Conservation (phyloP, 176 grass and related monocot genomes). For the Avena sativa region DNA sequence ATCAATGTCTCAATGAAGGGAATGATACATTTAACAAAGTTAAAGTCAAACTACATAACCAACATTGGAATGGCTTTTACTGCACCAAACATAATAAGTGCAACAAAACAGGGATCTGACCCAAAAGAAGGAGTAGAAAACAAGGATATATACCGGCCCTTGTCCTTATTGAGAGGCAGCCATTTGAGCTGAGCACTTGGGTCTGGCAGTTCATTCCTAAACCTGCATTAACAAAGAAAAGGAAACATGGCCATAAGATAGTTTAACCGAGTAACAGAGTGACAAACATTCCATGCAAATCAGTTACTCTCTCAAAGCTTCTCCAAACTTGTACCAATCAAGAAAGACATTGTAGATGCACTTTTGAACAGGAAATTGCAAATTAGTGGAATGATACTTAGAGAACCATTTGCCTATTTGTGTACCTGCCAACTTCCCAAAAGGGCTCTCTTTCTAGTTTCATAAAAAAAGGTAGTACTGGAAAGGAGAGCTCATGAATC, state of each 20-base stretch:
- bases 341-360: conserved; percentile 17
- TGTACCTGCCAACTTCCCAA: not conserved
- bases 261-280: conserved; percentile 29
- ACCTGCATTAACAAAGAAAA: conserved; percentile 57
- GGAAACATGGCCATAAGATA: conserved; percentile 22
- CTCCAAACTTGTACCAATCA: not conserved
- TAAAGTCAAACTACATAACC: not conserved
- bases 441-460: not conserved
- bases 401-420: not conserved
- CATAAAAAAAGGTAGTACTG: not conserved
- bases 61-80: conserved; percentile 21
- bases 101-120: conserved; percentile 21
- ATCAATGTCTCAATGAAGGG: not conserved
- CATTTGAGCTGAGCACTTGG: conserved; percentile 80
- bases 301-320: conserved; percentile 30
- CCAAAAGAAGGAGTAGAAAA: conserved; percentile 22
- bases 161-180: conserved; percentile 89
- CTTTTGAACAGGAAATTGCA: conserved; percentile 8
- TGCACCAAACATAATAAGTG: conserved; percentile 24
- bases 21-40: not conserved
- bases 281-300: conserved; percentile 27
- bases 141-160: conserved; percentile 66
- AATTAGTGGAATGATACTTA: not conserved
- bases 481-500: not conserved
- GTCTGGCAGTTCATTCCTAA: conserved; percentile 97